These are phyloP conservation scores for Paralagenidium karlingii DNA, from an alignment of 352 stramenopile genomes.

Conservation along the genomic window DNA sequence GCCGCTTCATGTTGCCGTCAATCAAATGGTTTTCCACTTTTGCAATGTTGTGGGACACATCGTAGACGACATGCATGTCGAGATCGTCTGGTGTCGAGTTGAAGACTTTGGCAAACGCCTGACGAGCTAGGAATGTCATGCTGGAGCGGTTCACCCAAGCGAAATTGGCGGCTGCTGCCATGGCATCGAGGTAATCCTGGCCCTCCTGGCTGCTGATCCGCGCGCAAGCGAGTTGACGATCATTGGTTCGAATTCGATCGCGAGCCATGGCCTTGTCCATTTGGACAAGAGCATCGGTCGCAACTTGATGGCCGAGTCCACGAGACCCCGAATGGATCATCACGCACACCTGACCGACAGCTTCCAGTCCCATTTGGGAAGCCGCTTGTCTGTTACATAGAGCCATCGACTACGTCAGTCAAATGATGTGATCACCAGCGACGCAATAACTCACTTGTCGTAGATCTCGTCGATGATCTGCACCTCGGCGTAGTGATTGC, in stretches of 20 bases:
- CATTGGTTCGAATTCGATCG: slow-evolving; percentile 65
- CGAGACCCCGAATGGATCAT: slow-evolving; percentile 66
- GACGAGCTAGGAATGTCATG: too few species aligned
- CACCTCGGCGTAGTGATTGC: slow-evolving; percentile 85
- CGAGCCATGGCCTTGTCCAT: slow-evolving; percentile 66
- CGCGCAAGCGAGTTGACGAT: slow-evolving; percentile 69
- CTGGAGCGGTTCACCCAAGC: too few species aligned
- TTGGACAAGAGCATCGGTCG: slow-evolving; percentile 57
- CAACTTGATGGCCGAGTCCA: slow-evolving; percentile 78
- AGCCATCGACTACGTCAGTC: too few species aligned
- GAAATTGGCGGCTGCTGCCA: too few species aligned
- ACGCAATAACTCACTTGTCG: slow-evolving; percentile 38
- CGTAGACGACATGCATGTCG: too few species aligned
- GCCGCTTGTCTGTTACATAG: too few species aligned
- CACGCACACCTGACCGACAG: slow-evolving; percentile 44
- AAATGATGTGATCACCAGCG: too few species aligned
- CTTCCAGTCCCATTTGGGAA: slow-evolving; percentile 58
- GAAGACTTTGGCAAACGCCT: too few species aligned
- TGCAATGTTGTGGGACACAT: too few species aligned
- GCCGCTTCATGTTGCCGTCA: too few species aligned
- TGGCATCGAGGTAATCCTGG: background rate
- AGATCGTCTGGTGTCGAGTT: too few species aligned
- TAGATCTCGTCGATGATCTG: slow-evolving; percentile 82
- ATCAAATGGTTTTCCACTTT: too few species aligned
- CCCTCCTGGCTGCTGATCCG: slow-evolving; percentile 31